These are phyloP conservation scores for Heimioporus sp. DNA, from an alignment of 768 basidiomycete genomes.

Conservation along the genomic window DNA sequence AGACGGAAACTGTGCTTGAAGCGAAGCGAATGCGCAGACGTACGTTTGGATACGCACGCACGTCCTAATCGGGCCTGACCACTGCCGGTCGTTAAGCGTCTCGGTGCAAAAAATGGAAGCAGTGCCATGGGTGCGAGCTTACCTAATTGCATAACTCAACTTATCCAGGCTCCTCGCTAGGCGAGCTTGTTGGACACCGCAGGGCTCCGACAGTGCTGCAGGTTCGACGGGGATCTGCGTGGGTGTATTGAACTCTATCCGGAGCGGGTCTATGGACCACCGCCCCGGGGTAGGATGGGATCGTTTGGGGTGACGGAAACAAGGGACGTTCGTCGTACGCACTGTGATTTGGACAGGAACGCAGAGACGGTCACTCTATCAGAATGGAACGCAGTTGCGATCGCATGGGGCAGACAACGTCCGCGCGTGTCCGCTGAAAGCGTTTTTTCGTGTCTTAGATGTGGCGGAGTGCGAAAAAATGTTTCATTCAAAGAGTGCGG, in stretches of 20 bases:
- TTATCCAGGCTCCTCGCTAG: conserved; percentile 4
- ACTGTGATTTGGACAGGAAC: conserved; percentile 9
- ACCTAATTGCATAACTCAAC: conserved; percentile 20
- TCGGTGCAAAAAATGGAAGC: conserved; percentile 31
- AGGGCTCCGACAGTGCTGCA: conserved; percentile 17
- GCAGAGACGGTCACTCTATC: conserved; percentile 5
- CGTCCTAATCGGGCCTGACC: conserved; percentile 10
- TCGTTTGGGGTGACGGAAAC: conserved; percentile 10
- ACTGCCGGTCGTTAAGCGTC: conserved; percentile 21
- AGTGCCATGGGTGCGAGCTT: conserved; percentile 11
- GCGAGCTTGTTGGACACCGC: conserved; percentile 14
- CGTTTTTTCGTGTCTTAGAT: background rate
- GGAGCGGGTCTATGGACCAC: conserved; percentile 6
- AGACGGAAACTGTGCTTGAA: conserved; percentile 12
- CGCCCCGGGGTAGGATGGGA: background rate
- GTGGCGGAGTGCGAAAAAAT: conserved; percentile 15
- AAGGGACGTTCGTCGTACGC: conserved; percentile 2
- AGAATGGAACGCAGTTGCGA: conserved; percentile 8
- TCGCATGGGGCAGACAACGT: conserved; percentile 8
- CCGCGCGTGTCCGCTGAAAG: conserved; percentile 8
- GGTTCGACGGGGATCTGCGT: conserved; percentile 25
- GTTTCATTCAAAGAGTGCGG: conserved; percentile 6
- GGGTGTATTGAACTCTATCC: conserved; percentile 7
- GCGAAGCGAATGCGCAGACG: conserved; percentile 18
- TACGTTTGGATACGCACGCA: conserved; percentile 6